Evolutionary conservation across 306 rosid species (phyloP).

Genomic region (Arachis hypogaea): DNA sequence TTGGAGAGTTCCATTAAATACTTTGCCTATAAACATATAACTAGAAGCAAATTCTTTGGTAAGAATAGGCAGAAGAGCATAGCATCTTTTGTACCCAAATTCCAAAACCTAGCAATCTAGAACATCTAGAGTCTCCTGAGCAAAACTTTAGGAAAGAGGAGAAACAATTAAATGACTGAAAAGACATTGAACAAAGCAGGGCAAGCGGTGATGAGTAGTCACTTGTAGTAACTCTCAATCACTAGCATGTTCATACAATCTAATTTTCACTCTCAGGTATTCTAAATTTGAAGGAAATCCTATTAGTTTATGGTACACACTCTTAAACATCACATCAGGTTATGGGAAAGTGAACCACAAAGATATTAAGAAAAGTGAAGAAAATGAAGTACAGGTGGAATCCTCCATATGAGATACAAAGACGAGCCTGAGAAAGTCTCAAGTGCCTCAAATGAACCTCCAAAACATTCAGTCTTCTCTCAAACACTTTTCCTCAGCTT

Average conservation of each 20-base stretch:
- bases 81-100: background rate
- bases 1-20: too few relatives aligned
- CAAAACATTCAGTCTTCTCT: too few relatives aligned
- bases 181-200: slow-evolving; percentile 60
- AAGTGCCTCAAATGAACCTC: too few relatives aligned
- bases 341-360: slow-evolving; percentile 37
- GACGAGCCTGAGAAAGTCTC: too few relatives aligned
- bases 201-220: slow-evolving; percentile 50
- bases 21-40: background rate
- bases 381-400: too few relatives aligned
- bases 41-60: slow-evolving; percentile 19
- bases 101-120: slow-evolving; percentile 10
- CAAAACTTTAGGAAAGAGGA: slow-evolving; percentile 12
- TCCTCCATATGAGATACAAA: too few relatives aligned
- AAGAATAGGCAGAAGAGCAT: slow-evolving; percentile 15
- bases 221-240: slow-evolving; percentile 52
- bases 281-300: slow-evolving; percentile 29
- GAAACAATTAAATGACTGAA: background rate
- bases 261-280: slow-evolving; percentile 23
- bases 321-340: slow-evolving; percentile 13
- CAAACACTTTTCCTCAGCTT: too few relatives aligned
- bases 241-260: slow-evolving; percentile 60
- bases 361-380: slow-evolving; percentile 30
- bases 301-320: slow-evolving; percentile 1
- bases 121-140: slow-evolving; percentile 6